Conservation (phyloP, 768 basidiomycete species). For the Tulasnella sp. region DNA sequence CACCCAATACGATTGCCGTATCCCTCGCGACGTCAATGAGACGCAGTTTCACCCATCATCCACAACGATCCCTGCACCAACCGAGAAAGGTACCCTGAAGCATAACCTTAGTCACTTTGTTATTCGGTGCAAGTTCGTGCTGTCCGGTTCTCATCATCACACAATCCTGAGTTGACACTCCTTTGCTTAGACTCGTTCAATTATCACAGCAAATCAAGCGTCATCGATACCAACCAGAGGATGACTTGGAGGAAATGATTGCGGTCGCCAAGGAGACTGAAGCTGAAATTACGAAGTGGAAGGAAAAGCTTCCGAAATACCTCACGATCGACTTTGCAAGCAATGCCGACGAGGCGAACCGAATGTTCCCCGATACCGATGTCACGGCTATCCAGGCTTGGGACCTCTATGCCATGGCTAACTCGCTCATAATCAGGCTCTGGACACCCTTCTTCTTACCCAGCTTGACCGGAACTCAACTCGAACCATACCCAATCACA, state of each 20-base stretch:
- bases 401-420: conserved; percentile 48
- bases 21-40: conserved; percentile 47
- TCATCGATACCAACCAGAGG: conserved; percentile 27
- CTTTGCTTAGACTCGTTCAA: conserved; percentile 33
- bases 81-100: not conserved
- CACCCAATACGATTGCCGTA: conserved; percentile 39
- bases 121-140: conserved; percentile 46
- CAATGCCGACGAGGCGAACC: not conserved
- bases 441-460: conserved; percentile 53
- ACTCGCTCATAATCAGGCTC: conserved; percentile 48
- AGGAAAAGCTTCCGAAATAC: conserved; percentile 19
- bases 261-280: conserved; percentile 52
- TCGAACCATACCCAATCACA: conserved; percentile 24
- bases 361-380: conserved; percentile 23
- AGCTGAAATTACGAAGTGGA: conserved; percentile 44
- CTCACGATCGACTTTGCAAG: not conserved
- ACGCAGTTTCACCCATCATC: conserved; percentile 38
- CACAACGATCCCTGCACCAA: conserved; percentile 30
- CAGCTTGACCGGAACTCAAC: conserved; percentile 11
- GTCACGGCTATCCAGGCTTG: conserved; percentile 39
- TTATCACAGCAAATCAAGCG: conserved; percentile 43
- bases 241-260: conserved; percentile 35
- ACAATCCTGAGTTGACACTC: not conserved
- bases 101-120: conserved; percentile 37
- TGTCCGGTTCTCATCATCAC: not conserved